Conservation (phyloP, 768 basidiomycete genomes). For the Leucosporidium yakuticum region DNA sequence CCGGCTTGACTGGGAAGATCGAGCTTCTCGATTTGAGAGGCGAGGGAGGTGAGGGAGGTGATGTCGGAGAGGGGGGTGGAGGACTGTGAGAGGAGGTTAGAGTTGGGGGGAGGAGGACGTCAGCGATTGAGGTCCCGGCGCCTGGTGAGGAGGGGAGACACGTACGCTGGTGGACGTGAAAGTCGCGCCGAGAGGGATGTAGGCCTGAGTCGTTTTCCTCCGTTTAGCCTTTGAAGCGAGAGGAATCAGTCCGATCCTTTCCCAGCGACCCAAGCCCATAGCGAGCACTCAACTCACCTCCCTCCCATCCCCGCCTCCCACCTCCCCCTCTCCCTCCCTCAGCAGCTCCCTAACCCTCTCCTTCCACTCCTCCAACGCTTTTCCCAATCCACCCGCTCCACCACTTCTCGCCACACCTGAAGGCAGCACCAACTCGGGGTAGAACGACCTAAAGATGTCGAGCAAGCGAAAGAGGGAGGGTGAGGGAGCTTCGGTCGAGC, state of each 20-base stretch:
- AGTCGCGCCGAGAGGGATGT: not conserved
- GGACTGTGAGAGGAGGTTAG: not conserved
- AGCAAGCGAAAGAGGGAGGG: constrained; percentile 1
- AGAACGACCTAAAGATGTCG: constrained; percentile 6
- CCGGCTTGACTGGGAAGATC: constrained; percentile 2
- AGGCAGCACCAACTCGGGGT: constrained; percentile 1
- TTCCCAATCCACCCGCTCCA: not conserved
- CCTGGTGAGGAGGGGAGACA: no score
- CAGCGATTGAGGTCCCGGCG: no score
- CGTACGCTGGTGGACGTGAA: not conserved
- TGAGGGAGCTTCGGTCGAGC: not conserved
- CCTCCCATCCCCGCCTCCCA: not conserved
- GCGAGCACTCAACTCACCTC: not conserved
- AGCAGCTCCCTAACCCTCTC: not conserved
- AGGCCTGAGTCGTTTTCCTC: not conserved
- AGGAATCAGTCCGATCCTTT: not conserved
- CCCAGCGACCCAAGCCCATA: not conserved
- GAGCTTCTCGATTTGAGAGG: not conserved
- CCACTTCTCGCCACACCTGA: not conserved
- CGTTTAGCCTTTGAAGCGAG: not conserved
- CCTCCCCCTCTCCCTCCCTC: not conserved
- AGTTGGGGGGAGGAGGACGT: no score
- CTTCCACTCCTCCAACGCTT: not conserved
- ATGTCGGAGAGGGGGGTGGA: constrained; percentile 1
- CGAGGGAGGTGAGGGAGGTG: not conserved